phyloP scores from a whole-genome alignment of 2,329 filamentous ascomycete species.

The Pezicula radicicola region DNA sequence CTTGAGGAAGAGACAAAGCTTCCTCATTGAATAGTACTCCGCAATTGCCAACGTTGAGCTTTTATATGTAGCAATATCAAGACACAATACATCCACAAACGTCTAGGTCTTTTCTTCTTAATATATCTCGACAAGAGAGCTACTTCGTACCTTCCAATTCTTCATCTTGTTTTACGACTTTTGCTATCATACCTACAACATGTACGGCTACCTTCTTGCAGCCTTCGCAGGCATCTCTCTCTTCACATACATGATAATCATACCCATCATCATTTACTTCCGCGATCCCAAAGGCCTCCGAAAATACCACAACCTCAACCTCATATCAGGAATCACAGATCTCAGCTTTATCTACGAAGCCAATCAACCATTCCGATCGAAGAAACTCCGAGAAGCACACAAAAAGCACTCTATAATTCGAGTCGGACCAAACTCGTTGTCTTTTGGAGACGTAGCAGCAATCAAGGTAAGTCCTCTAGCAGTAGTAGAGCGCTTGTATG shows the following conservation, averaged over 20 bases:
- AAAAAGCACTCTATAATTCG: constrained; percentile 42
- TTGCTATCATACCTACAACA: background rate
- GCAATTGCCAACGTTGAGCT: too few species aligned
- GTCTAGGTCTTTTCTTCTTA: too few species aligned
- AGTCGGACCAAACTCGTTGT: constrained; percentile 34
- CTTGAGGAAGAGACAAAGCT: too few species aligned
- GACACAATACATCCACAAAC: too few species aligned
- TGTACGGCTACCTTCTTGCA: background rate
- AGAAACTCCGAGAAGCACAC: constrained; percentile 40
- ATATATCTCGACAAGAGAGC: too few species aligned
- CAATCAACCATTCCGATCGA: constrained; percentile 39
- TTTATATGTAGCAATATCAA: too few species aligned
- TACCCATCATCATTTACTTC: constrained; percentile 40
- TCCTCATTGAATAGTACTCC: too few species aligned
- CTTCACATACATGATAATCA: constrained; percentile 32
- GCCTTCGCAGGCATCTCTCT: background rate
- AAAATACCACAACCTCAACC: constrained; percentile 40
- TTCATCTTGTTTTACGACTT: too few species aligned
- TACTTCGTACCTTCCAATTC: too few species aligned
- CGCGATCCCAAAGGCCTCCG: constrained; percentile 44
- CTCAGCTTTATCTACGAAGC: constrained; percentile 45
- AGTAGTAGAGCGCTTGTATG: too few species aligned
- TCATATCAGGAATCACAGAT: constrained; percentile 41
- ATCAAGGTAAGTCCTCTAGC: too few species aligned
- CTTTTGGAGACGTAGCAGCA: background rate